Evolutionary conservation across 495 filamentous ascomycete species (phyloP).

Genomic region (Copromyces sp.): DNA sequence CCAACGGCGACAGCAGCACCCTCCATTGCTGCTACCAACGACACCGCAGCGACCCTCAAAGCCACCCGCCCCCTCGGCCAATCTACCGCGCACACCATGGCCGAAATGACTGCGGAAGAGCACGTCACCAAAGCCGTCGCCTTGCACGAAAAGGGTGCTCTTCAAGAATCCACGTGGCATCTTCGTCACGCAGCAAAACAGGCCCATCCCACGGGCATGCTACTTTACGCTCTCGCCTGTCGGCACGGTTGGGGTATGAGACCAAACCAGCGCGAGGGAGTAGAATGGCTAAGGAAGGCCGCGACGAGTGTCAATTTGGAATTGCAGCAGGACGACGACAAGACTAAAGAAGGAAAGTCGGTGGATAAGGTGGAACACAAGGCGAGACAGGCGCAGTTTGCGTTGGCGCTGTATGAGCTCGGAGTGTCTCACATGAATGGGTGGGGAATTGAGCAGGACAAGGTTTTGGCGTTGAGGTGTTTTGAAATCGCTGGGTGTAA

Average conservation of each 20-base stretch:
- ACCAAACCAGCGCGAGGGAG: constrained; percentile 76
- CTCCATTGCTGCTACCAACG: constrained; percentile 38
- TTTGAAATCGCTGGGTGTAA: constrained; percentile 89
- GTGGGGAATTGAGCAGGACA: constrained; percentile 93
- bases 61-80: constrained; percentile 40
- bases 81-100: constrained; percentile 23
- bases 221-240: constrained; percentile 89
- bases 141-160: constrained; percentile 71
- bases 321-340: constrained; percentile 67
- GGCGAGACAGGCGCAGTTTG: constrained; percentile 80
- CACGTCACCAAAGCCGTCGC: constrained; percentile 83
- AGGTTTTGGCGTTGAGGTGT: constrained; percentile 74
- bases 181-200: constrained; percentile 79
- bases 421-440: constrained; percentile 97
- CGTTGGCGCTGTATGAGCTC: constrained; percentile 87
- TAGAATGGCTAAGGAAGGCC: constrained; percentile 80
- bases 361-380: constrained; percentile 60
- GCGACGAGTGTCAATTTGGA: constrained; percentile 77
- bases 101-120: constrained; percentile 65
- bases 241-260: constrained; percentile 99
- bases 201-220: constrained; percentile 83
- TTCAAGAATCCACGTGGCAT: constrained; percentile 92
- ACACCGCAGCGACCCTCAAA: constrained; percentile 55
- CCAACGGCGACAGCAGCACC: constrained; percentile 25
- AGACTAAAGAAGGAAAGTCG: constrained; percentile 49